Conservation (phyloP, 1,284 basidiomycete genomes). For the Trichosporon coremiiforme region DNA sequence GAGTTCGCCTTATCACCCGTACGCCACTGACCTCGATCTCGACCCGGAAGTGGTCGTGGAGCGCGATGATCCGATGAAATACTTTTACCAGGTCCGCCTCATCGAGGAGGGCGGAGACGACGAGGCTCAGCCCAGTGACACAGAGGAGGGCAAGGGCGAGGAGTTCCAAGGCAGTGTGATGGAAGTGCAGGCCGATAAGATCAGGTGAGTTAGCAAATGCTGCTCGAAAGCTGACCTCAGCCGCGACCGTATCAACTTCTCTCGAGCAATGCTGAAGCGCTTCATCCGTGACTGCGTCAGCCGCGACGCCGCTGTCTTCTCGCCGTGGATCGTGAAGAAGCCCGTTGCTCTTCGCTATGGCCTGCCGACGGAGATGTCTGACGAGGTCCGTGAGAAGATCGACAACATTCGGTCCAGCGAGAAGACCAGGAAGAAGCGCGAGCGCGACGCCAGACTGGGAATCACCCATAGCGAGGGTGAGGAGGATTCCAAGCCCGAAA, state of each 20-base stretch:
- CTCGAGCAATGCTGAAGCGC: conserved; percentile 91
- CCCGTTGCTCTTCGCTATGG: conserved; percentile 78
- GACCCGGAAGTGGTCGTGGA: conserved; percentile 69
- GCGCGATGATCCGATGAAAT: conserved; percentile 76
- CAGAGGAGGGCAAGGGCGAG: conserved; percentile 52
- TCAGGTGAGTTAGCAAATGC: conserved; percentile 65
- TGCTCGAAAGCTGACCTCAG: conserved; percentile 56
- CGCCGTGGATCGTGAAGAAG: conserved; percentile 91
- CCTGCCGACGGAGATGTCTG: conserved; percentile 79
- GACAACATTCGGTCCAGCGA: conserved; percentile 79
- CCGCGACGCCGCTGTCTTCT: conserved; percentile 84
- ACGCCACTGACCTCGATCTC: conserved; percentile 78
- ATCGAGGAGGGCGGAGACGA: conserved; percentile 46
- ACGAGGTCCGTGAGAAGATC: conserved; percentile 76
- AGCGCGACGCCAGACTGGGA: conserved; percentile 60
- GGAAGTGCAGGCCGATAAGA: conserved; percentile 74
- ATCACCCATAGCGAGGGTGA: conserved; percentile 56
- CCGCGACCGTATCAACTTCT: conserved; percentile 91
- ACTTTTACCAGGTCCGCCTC: conserved; percentile 86
- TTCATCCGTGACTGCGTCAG: conserved; percentile 93
- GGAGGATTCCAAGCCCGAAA: conserved; percentile 63
- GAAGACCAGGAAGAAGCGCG: conserved; percentile 82
- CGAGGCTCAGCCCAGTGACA: conserved; percentile 18
- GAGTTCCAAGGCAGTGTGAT: conserved; percentile 65
- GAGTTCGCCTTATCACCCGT: conserved; percentile 51